Evolutionary conservation across 108 stramenopile genomes (phyloP), one percentile per base, ranked within the genome.

Genomic region (Asterionellopsis glacialis): DNA sequence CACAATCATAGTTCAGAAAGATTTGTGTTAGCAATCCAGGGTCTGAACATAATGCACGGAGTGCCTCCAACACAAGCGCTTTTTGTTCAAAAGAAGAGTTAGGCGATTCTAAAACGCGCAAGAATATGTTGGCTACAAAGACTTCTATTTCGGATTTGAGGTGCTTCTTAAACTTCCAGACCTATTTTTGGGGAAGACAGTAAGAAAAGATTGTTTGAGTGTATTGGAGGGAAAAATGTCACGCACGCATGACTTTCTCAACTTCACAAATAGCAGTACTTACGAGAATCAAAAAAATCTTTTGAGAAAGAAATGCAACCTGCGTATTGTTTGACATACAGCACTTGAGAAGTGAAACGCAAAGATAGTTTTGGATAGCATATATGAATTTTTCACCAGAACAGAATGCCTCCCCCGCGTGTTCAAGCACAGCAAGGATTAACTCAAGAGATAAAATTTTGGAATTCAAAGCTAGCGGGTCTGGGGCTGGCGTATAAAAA

Each of bases 1-100:
- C 98, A 67, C 97, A 98, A 71, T 99, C 99, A 68, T 98, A 99
- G 64, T 97, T 98, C n/a, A 99, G 65, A 71, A 99, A 99, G 40
- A 99, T 66, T 70, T 97, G 95, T 16, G 96, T 83, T 25, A 98
- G 75, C 41, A 92, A 67, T 27, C 67, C 63, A 15, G 95, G 87
- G 74, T 98, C 95, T 9, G 76, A 68, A 67, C 94, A 95, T 9
- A 99, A 72, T n/a, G 79, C 65, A 16, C 80, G 75, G 19, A 99
- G 72, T 4, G 97, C 94, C 67, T 98, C 94, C 53, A 99, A 72
- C 12, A 99, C 98, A 27, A 97, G 69, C 15, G 79, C 70, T 74
- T 99, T 99, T 73, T 98, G 98, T 52, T 96, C 94, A 66, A 87
- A 85, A 5, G 95, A 84, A 21, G 93, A 88, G 64, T 98, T 99